phyloP scores from a whole-genome alignment of 192 early-diverging fungal genomes.

The Backusella sp. region DNA sequence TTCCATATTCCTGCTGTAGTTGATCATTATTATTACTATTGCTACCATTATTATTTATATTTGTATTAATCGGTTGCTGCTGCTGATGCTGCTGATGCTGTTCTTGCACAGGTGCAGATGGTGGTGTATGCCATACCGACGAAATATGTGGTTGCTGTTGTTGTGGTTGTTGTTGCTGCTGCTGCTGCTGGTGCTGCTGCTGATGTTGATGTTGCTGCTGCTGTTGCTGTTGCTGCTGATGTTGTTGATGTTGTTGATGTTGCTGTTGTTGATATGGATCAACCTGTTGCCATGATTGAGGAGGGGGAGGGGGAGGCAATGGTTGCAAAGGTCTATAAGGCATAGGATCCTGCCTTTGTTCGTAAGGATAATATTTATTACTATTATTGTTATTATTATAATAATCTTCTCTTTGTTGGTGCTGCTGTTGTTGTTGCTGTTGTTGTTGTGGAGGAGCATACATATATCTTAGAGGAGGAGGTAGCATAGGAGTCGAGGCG shows the following conservation, averaged over 20 bases:
- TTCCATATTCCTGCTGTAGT: background rate
- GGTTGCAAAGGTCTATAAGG: conserved; percentile 15
- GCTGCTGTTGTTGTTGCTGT: background rate
- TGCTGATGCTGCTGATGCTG: background rate
- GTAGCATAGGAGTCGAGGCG: background rate
- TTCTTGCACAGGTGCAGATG: background rate
- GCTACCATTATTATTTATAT: background rate
- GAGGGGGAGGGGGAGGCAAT: background rate
- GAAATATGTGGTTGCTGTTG: background rate
- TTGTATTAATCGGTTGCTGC: background rate
- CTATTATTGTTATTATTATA: conserved; percentile 13
- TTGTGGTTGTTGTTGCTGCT: background rate
- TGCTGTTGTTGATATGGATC: conserved; percentile 10
- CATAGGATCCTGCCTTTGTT: background rate
- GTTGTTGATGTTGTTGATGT: conserved; percentile 11
- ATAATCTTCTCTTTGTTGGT: background rate
- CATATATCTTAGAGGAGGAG: conserved; percentile 8
- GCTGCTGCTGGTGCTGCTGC: background rate
- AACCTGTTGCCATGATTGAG: background rate
- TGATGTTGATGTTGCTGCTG: background rate
- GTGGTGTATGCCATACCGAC: conserved; percentile 10
- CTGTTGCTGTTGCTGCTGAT: background rate
- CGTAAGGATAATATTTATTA: conserved; percentile 8
- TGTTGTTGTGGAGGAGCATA: background rate
- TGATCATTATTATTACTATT: conserved; percentile 2